Evolutionary conservation across 1,139 yeast species (phyloP).

Genomic region (Kodamaea plutei): DNA sequence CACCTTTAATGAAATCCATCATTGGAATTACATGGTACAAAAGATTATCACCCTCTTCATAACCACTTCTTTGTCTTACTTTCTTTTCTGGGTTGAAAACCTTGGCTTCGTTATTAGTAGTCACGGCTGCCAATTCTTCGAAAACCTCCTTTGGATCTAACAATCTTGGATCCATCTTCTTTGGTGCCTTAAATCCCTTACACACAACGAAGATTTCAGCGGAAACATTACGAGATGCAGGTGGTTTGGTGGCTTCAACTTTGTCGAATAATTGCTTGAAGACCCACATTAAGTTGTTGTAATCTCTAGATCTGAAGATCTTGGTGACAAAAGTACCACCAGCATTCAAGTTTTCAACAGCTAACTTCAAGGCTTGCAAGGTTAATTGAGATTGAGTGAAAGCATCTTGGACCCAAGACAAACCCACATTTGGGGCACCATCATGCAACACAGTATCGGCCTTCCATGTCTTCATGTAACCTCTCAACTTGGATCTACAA

Average conservation of each 20-base stretch:
- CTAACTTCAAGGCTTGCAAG: constrained; percentile 85
- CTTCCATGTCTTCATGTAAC: constrained; percentile 97
- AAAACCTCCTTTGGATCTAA: constrained; percentile 91
- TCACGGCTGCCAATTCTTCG: constrained; percentile 80
- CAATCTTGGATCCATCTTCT: constrained; percentile 86
- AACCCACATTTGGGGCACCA: constrained; percentile 99
- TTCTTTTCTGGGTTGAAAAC: constrained; percentile 92
- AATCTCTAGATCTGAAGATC: constrained; percentile 95
- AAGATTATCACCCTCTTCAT: constrained; percentile 88
- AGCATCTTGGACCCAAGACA: constrained; percentile 99
- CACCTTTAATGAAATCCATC: constrained; percentile 74
- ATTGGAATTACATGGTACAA: constrained; percentile 71
- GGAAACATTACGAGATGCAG: constrained; percentile 97
- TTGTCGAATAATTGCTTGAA: constrained; percentile 92
- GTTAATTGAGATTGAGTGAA: constrained; percentile 96
- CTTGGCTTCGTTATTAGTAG: constrained; percentile 83
- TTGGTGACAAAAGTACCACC: constrained; percentile 98
- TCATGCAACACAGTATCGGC: constrained; percentile 98
- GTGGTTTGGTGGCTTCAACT: constrained; percentile 98
- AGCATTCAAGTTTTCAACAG: constrained; percentile 86
- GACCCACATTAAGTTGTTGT: constrained; percentile 95
- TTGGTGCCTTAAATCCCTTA: constrained; percentile 93
- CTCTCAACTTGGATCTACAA: constrained; percentile 88
- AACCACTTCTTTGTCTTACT: constrained; percentile 90
- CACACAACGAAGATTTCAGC: constrained; percentile 98